phyloP scores from a whole-genome alignment of 163 green algal genomes.

The Chlamydomonas reinhardtii region DNA sequence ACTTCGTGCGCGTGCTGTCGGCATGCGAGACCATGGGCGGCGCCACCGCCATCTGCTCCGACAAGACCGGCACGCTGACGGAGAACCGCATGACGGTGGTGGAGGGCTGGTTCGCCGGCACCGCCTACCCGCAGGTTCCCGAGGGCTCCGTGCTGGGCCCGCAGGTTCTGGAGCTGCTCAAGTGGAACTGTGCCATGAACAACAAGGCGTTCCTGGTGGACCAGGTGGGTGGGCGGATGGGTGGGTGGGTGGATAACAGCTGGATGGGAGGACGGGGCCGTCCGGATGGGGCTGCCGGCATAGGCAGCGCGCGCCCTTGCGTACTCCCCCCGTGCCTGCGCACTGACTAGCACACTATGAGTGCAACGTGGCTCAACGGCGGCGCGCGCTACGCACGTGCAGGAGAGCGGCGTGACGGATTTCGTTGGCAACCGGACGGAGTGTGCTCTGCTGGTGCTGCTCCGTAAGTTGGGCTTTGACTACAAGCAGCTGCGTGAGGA shows the following conservation, averaged over 20 bases:
- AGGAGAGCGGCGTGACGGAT: conserved; percentile 52
- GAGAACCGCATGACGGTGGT: conserved; percentile 99
- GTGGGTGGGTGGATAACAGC: no score
- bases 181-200: conserved; percentile 81
- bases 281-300: no score
- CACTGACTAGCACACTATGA: no score
- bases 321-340: no score
- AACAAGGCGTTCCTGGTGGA: conserved; percentile 87
- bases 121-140: not conserved
- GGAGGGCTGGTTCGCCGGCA: conserved; percentile 88
- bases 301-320: no score
- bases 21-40: conserved; percentile 99
- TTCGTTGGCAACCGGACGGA: conserved; percentile 92
- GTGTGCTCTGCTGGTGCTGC: conserved; percentile 88
- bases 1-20: conserved; percentile 96
- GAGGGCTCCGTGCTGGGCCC: conserved; percentile 53
- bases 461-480: conserved; percentile 43
- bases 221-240: conserved; percentile 1
- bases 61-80: conserved; percentile 97
- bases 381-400: not conserved
- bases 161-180: conserved; percentile 63
- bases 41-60: conserved; percentile 97
- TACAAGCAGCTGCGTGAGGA: conserved; percentile 41
- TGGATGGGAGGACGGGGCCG: no score
- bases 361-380: no score